Percentiles rank a stretch among this genome's conserved stretches.
Evolutionary conservation across 1,284 basidiomycete species (phyloP).

Genomic region (Pulchroboletus neoregius): DNA sequence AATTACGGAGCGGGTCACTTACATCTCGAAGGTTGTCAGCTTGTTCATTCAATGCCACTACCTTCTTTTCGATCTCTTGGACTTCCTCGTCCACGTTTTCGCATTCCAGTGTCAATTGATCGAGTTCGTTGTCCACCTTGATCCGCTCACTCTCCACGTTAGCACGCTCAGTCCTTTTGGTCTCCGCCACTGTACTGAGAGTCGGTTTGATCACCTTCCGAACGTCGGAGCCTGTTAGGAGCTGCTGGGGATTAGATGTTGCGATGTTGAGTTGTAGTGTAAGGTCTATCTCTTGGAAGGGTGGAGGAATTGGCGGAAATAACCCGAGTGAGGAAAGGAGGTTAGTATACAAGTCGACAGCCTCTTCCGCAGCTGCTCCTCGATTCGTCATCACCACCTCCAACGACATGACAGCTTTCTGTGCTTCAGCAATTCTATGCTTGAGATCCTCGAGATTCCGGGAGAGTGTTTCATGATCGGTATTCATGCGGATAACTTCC

Average conservation of each 20-base stretch:
- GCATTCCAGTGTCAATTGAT: conserved; percentile 69
- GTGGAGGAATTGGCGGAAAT: conserved; percentile 65
- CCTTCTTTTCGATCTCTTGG: conserved; percentile 64
- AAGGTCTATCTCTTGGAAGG: conserved; percentile 65
- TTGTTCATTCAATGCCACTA: conserved; percentile 62
- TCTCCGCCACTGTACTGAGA: conserved; percentile 64
- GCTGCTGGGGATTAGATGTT: conserved; percentile 56
- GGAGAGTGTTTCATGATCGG: conserved; percentile 71
- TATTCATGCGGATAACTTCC: conserved; percentile 83
- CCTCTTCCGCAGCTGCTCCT: conserved; percentile 73
- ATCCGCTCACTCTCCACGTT: conserved; percentile 69
- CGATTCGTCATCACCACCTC: conserved; percentile 78
- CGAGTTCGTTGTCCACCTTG: conserved; percentile 74
- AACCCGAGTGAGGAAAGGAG: conserved; percentile 70
- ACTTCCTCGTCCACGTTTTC: conserved; percentile 76
- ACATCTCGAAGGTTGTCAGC: conserved; percentile 77
- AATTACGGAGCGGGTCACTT: conserved; percentile 28
- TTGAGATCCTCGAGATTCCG: conserved; percentile 72
- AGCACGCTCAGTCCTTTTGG: conserved; percentile 63
- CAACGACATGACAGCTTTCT: conserved; percentile 63
- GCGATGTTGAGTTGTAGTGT: conserved; percentile 74
- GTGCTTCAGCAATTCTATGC: conserved; percentile 67
- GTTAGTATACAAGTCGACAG: conserved; percentile 69
- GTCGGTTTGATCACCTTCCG: conserved; percentile 68
- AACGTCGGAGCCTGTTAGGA: conserved; percentile 63